These are phyloP conservation scores for Candida nitratophila DNA, from an alignment of 805 yeast species.

Conservation along the genomic window DNA sequence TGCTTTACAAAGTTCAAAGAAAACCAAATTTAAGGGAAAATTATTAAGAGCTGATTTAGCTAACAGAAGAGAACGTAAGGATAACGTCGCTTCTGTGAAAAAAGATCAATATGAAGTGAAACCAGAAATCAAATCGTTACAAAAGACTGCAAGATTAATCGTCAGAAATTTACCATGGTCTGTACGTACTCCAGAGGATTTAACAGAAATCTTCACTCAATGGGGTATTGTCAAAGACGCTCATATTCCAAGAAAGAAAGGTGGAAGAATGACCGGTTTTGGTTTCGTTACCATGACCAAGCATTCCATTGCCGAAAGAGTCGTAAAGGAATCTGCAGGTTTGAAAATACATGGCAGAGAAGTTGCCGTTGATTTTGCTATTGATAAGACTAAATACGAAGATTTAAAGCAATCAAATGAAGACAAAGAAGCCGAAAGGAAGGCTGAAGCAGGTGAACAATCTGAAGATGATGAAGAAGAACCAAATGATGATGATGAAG, in stretches of 20 bases:
- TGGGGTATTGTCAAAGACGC: slow-evolving; percentile 88
- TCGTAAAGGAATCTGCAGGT: slow-evolving; percentile 68
- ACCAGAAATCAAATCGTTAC: slow-evolving; percentile 17
- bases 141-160: slow-evolving; percentile 77
- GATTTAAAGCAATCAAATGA: slow-evolving; percentile 38
- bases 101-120: slow-evolving; percentile 42
- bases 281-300: slow-evolving; percentile 90
- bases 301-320: slow-evolving; percentile 67
- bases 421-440: slow-evolving; percentile 31
- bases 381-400: slow-evolving; percentile 84
- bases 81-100: slow-evolving; percentile 9
- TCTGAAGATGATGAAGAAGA: slow-evolving; percentile 23
- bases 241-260: slow-evolving; percentile 78
- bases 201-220: slow-evolving; percentile 62
- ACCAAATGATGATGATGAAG: slow-evolving; percentile 22
- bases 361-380: slow-evolving; percentile 91
- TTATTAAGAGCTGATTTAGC: slow-evolving; percentile 79
- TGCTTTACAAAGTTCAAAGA: slow-evolving; percentile 66
- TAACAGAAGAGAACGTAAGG: slow-evolving; percentile 79
- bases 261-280: slow-evolving; percentile 90
- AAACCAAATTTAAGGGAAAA: slow-evolving; percentile 56
- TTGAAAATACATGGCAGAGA: slow-evolving; percentile 81
- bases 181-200: slow-evolving; percentile 65
- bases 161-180: slow-evolving; percentile 96
- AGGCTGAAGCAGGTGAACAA: slow-evolving; percentile 29